Evolutionary conservation across 306 rosid species (phyloP).

Genomic region (Hippophae tibetana): DNA sequence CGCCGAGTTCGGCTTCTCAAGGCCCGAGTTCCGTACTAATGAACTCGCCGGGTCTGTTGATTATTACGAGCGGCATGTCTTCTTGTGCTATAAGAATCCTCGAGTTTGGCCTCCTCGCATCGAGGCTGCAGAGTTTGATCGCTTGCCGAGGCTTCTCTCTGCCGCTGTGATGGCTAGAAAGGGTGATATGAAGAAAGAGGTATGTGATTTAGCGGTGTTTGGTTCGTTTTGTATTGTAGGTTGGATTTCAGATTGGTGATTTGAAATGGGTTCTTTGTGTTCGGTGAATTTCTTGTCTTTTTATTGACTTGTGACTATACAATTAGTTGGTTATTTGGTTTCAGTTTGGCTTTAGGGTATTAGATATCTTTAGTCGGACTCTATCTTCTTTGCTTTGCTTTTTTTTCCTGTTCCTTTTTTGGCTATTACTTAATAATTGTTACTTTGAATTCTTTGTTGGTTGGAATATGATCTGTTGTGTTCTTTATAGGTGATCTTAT

Average conservation of each 20-base stretch:
- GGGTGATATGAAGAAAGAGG: conserved; percentile 67
- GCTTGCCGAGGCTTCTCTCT: conserved; percentile 78
- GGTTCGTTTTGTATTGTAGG: neutral
- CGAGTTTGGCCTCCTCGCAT: conserved; percentile 81
- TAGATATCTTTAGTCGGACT: neutral
- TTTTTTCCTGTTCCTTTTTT: too few species aligned
- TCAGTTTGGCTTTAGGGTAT: neutral
- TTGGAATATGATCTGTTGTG: too few species aligned
- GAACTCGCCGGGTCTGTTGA: conserved; percentile 75
- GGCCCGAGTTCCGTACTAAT: conserved; percentile 54
- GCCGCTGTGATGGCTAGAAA: conserved; percentile 71
- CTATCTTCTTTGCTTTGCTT: neutral
- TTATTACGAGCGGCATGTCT: conserved; percentile 62
- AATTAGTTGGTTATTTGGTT: neutral
- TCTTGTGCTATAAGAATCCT: conserved; percentile 82
- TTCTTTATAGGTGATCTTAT: too few species aligned
- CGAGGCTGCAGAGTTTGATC: conserved; percentile 95
- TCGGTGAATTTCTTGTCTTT: conserved; percentile 13
- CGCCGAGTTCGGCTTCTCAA: conserved; percentile 58
- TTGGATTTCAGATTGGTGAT: neutral
- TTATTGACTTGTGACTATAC: neutral
- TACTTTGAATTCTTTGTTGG: too few species aligned
- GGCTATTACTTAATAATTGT: too few species aligned
- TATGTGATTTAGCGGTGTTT: conserved; percentile 10
- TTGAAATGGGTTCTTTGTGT: neutral